A percentile compares a stretch with the other conserved stretches of the same genome.
Conservation (phyloP, 441 rosid species). For the Erodium moschatum region DNA sequence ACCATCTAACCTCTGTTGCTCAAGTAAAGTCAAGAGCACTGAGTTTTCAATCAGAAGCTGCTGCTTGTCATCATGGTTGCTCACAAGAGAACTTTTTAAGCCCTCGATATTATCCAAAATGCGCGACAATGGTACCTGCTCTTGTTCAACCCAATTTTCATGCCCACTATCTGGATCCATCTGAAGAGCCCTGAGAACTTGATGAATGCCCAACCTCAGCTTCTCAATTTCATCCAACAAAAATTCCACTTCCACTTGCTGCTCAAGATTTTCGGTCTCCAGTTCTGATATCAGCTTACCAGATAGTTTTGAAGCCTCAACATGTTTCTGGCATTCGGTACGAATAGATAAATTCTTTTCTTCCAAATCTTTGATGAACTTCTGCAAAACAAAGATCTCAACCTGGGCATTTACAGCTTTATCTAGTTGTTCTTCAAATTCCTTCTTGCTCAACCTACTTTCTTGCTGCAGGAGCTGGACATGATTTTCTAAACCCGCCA, state of each 20-base stretch:
- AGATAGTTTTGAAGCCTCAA: slow-evolving; percentile 51
- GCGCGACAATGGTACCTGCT: slow-evolving; percentile 31
- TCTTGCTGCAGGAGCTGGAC: slow-evolving; percentile 61
- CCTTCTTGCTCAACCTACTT: slow-evolving; percentile 57
- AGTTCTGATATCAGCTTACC: slow-evolving; percentile 48
- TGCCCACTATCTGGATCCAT: slow-evolving; percentile 30
- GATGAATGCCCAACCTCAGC: slow-evolving; percentile 42
- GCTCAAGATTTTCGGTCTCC: slow-evolving; percentile 67
- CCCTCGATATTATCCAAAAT: slow-evolving; percentile 37
- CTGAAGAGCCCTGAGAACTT: slow-evolving; percentile 48
- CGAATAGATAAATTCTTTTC: slow-evolving; percentile 46
- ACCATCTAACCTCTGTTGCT: slow-evolving; percentile 36
- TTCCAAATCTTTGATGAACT: slow-evolving; percentile 55
- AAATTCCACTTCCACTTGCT: slow-evolving; percentile 63
- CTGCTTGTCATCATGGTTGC: slow-evolving; percentile 42
- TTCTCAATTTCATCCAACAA: slow-evolving; percentile 58
- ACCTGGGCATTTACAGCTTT: slow-evolving; percentile 60
- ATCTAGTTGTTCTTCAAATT: slow-evolving; percentile 64
- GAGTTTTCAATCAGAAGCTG: slow-evolving; percentile 52
- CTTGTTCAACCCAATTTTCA: slow-evolving; percentile 29
- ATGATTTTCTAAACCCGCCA: slow-evolving; percentile 60
- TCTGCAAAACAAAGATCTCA: slow-evolving; percentile 56
- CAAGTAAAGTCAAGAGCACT: slow-evolving; percentile 42
- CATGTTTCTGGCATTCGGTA: slow-evolving; percentile 53
- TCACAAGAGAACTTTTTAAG: slow-evolving; percentile 38